Base-by-base conservation (phyloP, 2,329 filamentous ascomycete genomes). In the Coniochaeta prunicola region DNA sequence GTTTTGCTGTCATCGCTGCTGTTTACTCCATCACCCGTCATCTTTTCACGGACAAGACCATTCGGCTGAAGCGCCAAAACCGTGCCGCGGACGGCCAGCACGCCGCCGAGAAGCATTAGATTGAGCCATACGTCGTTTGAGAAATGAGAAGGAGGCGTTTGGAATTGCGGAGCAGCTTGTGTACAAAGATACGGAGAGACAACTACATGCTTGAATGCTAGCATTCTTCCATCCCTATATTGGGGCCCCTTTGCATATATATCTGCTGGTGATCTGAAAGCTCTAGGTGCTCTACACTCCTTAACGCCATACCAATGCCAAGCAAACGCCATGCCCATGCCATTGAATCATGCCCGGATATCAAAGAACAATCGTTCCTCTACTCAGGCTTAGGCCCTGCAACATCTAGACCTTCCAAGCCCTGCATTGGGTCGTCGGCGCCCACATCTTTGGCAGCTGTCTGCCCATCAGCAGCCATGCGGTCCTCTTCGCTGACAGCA, bases 351-450 rank as follows among this genome's bases (percentile, higher is more conserved):
- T 56, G 54, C 15, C 55, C 38, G 61, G 60, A 60, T 64, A 63
- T 66, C 63, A 59, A n/a, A 62, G 64, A 63, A 56, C 60, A 65
- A 64, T 58, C 62, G n/a, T 36, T 21, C 36, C 24, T 28, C 45
- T 53, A 94, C 68, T 84, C 86, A 58, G 83, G 88, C 73, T 90
- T 92, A 13, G 94, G 94, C 9, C 96, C 96, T 58, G 93, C 96
- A 67, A 97, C 90, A 74, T 97, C 96, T 58, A 97, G 78, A 17
- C 90, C 91, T 72, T 97, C 92, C 7, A 99, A 77, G 34, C 92
- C 93, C 75, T 97, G 91, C 94, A 99, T 99, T 3, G 93, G 91
- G 75, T 97, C 92, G 66, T 88, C 84, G 1, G 83, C 81, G 50
- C 75, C 79, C 60, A 80, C 77, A 64, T 82, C 82, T 36, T 77